These are phyloP conservation scores for Buxus sempervirens DNA, from an alignment of 164 flowering plant species.

Conservation along the genomic window DNA sequence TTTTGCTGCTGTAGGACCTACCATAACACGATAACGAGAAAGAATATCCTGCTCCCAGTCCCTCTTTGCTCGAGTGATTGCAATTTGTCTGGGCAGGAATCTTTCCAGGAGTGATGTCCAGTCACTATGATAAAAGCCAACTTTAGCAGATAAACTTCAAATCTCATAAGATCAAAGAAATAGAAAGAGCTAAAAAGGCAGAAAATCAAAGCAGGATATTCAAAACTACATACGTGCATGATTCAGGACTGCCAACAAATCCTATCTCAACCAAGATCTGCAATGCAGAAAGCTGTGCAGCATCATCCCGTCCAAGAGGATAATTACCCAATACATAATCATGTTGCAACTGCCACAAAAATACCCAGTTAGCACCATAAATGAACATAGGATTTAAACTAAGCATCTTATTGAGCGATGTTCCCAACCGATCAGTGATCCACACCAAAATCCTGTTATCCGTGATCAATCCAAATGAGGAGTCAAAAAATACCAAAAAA, in stretches of 20 bases:
- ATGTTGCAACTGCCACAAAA: constrained; percentile 80
- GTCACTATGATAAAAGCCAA: constrained; percentile 46
- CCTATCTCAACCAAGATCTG: constrained; percentile 97
- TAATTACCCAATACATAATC: constrained; percentile 96
- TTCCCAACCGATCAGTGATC: no score
- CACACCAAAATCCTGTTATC: no score
- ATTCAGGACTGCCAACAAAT: constrained; percentile 62
- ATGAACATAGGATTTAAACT: no score
- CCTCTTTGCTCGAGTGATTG: constrained; percentile 82
- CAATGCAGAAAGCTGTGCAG: constrained; percentile 91
- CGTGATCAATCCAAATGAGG: no score
- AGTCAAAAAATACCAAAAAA: not conserved
- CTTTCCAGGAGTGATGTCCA: constrained; percentile 94
- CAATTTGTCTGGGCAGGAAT: constrained; percentile 92
- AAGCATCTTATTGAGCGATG: no score
- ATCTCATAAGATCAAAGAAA: constrained; percentile 4
- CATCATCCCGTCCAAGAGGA: constrained; percentile 99
- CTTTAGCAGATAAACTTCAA: not conserved
- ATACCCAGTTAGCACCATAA: constrained; percentile 9
- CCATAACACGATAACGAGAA: constrained; percentile 80
- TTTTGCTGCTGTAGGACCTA: constrained; percentile 21
- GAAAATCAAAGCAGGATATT: not conserved
- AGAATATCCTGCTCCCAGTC: constrained; percentile 97
- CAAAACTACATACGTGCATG: constrained; percentile 68
- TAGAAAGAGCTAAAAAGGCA: not conserved